Base-by-base conservation (phyloP, 495 filamentous ascomycete genomes). In the Neurospora discreta region DNA sequence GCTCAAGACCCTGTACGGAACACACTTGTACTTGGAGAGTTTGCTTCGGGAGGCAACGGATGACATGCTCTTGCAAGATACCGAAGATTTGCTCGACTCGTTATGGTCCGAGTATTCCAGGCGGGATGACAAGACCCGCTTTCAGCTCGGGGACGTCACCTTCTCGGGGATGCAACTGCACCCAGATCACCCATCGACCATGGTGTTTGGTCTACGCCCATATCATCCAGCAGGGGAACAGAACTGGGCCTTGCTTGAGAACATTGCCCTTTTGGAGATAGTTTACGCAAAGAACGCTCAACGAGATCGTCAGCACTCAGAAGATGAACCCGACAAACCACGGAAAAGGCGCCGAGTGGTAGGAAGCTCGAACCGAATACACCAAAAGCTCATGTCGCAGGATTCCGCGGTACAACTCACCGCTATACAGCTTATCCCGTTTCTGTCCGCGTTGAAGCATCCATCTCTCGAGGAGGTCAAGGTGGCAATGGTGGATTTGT, bases 381-480 rank as follows among this genome's bases (percentile, higher is more conserved):
- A 90, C 43, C 85, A 88, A 46, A 89, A 90, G 71, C 78, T 89
- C n/a, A 82, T 82, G 40, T 87, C 87, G 0, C 77, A 84, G 38
- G 84, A 90, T 68, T 80, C 85, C 5, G 81, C 84, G 15, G 81
- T 83, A 46, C 89, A 87, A 73, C 75, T 91, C 41, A 91, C 88
- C 42, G 90, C 91, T 42, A 81, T 98, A 33, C 93, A 97, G 74
- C 82, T 93, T n/a, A 75, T 97, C 26, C 88, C 91, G 0, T 96
- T 98, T 75, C 83, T 93, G 38, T 78, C 86, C 36, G 82, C 85
- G 43, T 77, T 81, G 33, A 80, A 75, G 42, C 70, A n/a, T 65
- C 72, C 74, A 65, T 81, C 76, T 38, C 71, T 80, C n/a, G 80
- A 82, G 41, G 82, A 85, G 30, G 74, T 84, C n/a, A 72, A 76